These are phyloP conservation scores for Ogataea pilisensis DNA, from an alignment of 805 yeast genomes.

Conservation along the genomic window DNA sequence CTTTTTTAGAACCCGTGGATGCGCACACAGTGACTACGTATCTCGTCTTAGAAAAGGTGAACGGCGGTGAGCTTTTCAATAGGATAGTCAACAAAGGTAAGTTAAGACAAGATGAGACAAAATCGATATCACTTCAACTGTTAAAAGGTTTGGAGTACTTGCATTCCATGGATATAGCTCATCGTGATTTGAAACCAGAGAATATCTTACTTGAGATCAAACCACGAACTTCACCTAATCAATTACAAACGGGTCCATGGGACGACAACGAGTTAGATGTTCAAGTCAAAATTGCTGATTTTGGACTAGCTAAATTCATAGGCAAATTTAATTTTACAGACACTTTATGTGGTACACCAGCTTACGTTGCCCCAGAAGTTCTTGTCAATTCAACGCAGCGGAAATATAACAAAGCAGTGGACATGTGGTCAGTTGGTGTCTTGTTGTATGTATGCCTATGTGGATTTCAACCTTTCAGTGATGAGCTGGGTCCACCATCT, in stretches of 20 bases:
- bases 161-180: constrained; percentile 89
- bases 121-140: constrained; percentile 50
- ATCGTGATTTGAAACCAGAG: constrained; percentile 93
- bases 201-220: constrained; percentile 63
- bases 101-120: constrained; percentile 58
- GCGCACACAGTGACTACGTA: constrained; percentile 47
- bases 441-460: constrained; percentile 72
- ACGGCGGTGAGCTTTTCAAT: constrained; percentile 73
- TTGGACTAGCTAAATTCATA: constrained; percentile 67
- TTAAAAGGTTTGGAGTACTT: constrained; percentile 71
- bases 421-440: constrained; percentile 81
- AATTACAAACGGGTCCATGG: constrained; percentile 46
- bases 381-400: constrained; percentile 45
- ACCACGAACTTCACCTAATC: constrained; percentile 18
- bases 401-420: constrained; percentile 66
- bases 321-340: constrained; percentile 73
- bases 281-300: constrained; percentile 73
- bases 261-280: constrained; percentile 57
- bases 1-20: constrained; percentile 48
- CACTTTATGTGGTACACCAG: constrained; percentile 83
- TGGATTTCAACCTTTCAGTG: constrained; percentile 85
- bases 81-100: constrained; percentile 63
- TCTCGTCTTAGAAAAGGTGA: constrained; percentile 67
- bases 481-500: constrained; percentile 73
- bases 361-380: constrained; percentile 84